Percentiles rank a stretch among this genome's conserved stretches.
These are phyloP conservation scores for Elongisporangium undulatum DNA, from an alignment of 352 stramenopile species.

Conservation along the genomic window DNA sequence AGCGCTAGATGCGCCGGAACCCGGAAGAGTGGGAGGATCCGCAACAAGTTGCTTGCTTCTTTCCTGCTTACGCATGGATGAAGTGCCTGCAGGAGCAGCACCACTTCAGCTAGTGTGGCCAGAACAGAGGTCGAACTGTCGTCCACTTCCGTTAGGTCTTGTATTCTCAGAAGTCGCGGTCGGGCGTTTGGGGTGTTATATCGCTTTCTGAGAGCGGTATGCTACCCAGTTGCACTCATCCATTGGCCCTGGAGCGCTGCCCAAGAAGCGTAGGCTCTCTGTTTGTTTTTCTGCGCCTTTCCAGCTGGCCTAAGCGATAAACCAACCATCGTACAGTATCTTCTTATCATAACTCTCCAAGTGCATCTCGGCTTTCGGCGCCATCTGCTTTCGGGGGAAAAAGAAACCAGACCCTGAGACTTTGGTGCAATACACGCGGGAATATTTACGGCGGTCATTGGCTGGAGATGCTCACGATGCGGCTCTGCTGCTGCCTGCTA, in stretches of 20 bases:
- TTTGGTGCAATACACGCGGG: not conserved
- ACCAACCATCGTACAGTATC: not conserved
- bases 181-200: not conserved
- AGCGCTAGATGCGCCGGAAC: not conserved
- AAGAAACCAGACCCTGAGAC: not conserved
- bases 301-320: not conserved
- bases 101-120: not conserved
- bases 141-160: not conserved
- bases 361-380: not conserved
- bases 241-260: not conserved
- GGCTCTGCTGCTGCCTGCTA: not conserved
- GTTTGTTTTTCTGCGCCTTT: not conserved
- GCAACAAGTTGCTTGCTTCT: not conserved
- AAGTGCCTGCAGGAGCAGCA: not conserved
- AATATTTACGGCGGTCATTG: not conserved
- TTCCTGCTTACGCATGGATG: not conserved
- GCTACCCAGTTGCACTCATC: not conserved
- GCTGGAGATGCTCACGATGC: not conserved
- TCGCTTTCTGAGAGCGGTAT: not conserved
- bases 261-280: not conserved
- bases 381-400: not conserved
- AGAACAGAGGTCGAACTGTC: not conserved
- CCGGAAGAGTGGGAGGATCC: not conserved
- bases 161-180: not conserved
- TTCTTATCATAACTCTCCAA: not conserved